Conservation (phyloP, 495 filamentous ascomycete genomes). For the Penicillium waksmanii region DNA sequence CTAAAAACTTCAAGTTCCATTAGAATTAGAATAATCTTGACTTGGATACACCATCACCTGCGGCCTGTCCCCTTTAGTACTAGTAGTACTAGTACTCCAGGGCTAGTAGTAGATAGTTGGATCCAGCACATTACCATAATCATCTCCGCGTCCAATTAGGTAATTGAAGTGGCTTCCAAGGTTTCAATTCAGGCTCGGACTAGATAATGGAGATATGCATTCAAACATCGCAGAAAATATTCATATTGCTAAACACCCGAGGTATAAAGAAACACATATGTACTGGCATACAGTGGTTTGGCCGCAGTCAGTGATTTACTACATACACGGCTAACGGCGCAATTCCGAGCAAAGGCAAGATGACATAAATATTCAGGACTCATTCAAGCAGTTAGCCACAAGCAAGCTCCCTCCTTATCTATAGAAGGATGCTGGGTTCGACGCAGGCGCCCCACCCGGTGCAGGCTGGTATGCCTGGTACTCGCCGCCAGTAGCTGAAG, state of each 20-base stretch:
- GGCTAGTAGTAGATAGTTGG: too few relatives aligned
- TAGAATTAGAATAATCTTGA: too few relatives aligned
- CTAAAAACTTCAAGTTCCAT: too few relatives aligned
- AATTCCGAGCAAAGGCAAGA: conserved; percentile 14
- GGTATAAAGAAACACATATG: conserved; percentile 12
- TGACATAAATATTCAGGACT: conserved; percentile 5
- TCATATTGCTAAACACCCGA: conserved; percentile 4
- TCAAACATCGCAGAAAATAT: background rate
- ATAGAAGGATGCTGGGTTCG: conserved; percentile 50
- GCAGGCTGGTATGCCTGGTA: conserved; percentile 60
- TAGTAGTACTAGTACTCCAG: background rate
- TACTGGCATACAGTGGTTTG: conserved; percentile 10
- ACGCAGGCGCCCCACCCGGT: conserved; percentile 33
- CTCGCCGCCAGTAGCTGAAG: conserved; percentile 36
- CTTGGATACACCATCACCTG: too few relatives aligned
- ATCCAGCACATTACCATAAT: too few relatives aligned
- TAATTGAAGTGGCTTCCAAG: background rate
- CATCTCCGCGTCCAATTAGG: background rate
- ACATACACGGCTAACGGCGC: conserved; percentile 15
- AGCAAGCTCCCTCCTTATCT: conserved; percentile 26
- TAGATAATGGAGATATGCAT: background rate
- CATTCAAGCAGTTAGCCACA: background rate
- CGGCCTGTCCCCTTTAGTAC: background rate
- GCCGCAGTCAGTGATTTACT: conserved; percentile 8
- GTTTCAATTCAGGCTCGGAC: background rate